Conservation (phyloP, 495 filamentous ascomycete species). For the Neurospora sp. region DNA sequence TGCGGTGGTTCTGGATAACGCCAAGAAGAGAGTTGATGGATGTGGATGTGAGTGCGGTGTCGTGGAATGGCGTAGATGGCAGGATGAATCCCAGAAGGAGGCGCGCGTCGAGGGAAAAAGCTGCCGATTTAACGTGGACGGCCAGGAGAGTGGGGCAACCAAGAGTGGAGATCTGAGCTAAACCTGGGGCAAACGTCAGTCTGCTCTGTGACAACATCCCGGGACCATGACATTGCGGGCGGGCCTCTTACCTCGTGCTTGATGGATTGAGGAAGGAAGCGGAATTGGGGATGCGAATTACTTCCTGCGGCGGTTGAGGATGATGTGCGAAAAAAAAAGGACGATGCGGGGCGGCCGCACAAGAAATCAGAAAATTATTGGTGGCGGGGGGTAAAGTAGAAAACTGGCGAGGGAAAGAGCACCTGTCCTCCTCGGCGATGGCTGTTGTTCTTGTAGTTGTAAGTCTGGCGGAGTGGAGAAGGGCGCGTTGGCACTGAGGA, state of each 20-base stretch:
- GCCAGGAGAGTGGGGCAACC: neutral
- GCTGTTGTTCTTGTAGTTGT: neutral
- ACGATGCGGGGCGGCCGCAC: neutral
- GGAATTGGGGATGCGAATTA: neutral
- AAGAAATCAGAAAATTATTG: neutral
- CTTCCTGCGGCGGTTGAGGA: neutral
- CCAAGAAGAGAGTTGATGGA: neutral
- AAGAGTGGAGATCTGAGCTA: neutral
- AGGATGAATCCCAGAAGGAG: conserved; percentile 3
- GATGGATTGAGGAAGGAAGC: neutral
- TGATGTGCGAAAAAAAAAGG: neutral
- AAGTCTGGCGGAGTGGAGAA: neutral
- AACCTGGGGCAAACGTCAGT: neutral
- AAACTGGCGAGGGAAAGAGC: neutral
- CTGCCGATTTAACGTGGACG: neutral
- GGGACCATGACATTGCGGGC: neutral
- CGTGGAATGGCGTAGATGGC: conserved; percentile 4
- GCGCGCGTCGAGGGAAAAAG: conserved; percentile 7
- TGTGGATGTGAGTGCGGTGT: conserved; percentile 3
- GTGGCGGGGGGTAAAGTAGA: neutral
- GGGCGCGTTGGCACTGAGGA: neutral
- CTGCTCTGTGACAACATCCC: neutral
- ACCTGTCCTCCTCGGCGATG: neutral
- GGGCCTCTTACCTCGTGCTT: neutral
- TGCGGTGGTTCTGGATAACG: conserved; percentile 8